phyloP scores from a whole-genome alignment of 306 rosid genomes.

The Quercus mongolica region DNA sequence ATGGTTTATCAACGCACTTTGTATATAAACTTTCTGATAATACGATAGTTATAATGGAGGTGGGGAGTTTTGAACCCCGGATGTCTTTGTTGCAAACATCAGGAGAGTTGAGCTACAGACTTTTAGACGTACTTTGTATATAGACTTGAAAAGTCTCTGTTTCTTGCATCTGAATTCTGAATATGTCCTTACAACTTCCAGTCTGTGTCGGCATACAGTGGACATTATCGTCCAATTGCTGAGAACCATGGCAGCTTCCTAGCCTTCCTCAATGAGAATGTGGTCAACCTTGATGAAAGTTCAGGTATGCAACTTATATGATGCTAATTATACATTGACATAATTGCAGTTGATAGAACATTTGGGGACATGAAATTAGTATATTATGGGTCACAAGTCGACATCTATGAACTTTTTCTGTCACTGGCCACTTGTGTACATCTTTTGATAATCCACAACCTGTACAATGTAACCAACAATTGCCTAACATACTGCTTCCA shows the following conservation, averaged over 20 bases:
- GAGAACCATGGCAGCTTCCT: conserved; percentile 32
- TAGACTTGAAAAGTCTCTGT: not conserved
- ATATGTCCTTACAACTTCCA: conserved; percentile 4
- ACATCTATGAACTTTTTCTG: not conserved
- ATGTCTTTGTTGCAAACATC: no score
- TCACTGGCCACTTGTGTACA: not conserved
- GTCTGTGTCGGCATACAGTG: conserved; percentile 40
- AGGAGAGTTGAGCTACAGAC: no score
- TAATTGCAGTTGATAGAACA: not conserved
- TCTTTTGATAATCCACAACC: not conserved
- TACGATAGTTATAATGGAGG: no score
- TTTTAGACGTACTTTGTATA: not conserved
- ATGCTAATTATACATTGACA: not conserved
- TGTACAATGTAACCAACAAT: not conserved
- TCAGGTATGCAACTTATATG: conserved; percentile 18
- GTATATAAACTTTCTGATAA: no score
- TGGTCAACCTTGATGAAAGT: conserved; percentile 31
- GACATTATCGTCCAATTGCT: conserved; percentile 42
- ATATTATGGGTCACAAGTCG: not conserved
- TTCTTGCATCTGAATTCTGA: not conserved
- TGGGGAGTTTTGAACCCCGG: no score
- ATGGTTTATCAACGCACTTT: not conserved
- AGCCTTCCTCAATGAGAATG: conserved; percentile 34
- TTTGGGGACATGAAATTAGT: not conserved
- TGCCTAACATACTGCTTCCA: not conserved